Evolutionary conservation across 768 basidiomycete genomes (phyloP), one percentile per base, ranked within the genome.

Genomic region (Boletus tomentosulus): DNA sequence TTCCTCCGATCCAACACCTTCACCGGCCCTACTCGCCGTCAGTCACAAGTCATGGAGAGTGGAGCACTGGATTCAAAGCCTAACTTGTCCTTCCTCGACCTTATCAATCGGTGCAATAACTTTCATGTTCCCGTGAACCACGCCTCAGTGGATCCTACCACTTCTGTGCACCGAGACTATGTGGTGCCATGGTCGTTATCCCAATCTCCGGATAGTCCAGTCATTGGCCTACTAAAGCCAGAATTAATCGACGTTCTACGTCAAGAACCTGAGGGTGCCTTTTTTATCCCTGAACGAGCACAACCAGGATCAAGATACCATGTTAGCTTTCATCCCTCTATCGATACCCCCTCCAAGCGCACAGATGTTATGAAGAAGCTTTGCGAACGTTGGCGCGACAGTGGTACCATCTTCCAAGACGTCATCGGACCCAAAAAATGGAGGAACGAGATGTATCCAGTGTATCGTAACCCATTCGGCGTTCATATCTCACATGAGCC

Each of bases 361-460:
- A 85, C 83, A 7, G 73, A 67, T 2, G 80, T 75, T 9, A 79
- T 92, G 76, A 78, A 75, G 56, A 82, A 79, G 57, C 68, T 92
- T 16, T 89, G 86, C 66, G 82, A 84, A 66, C 78, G 81, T 42
- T 93, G 91, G 91, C 79, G 87, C 41, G 85, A 88, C 62, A 73
- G 67, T 5, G 82, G 78, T 7, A 62, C 46, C 42, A 50, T 82
- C 28, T 89, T 86, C 59, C 62, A 78, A 16, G 79, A 84, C 49
- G 75, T 84, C 30, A 87, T 90, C 66, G 86, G 87, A 4, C 83
- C 81, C 15, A 76, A 69, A 58, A 88, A 93, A 52, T 98, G 96
- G 95, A 76, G 95, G 43, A 75, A 78, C 53, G 97, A 99, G 75
- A 70, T 82, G 66, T 98, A 97, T 64, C 78, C 88, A 24, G 73